Base-by-base conservation (phyloP, 768 basidiomycete genomes). In the Basidioascus undulatus region DNA sequence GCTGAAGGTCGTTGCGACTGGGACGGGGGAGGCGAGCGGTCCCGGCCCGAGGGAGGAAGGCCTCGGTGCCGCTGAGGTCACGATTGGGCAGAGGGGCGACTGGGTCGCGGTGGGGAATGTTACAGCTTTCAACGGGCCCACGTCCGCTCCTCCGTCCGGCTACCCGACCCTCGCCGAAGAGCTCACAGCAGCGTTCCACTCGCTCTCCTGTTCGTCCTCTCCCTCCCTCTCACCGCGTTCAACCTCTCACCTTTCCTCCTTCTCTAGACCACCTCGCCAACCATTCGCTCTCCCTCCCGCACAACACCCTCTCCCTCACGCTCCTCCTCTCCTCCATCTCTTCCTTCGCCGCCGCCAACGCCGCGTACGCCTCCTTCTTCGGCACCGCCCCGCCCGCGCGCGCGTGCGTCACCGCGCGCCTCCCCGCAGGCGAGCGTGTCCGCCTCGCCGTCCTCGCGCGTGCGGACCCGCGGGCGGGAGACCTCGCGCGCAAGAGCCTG, bases 351-450 rank as follows among this genome's bases (percentile, higher is more conserved):
- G 57, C 60, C 3, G 70, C 84, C 31, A 98, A 98, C 61, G 61
- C 64, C 1, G 65, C 75, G 7, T 96, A 96, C 55, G 60, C 67
- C 3, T 65, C 68, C 15, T 83, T 71, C 57, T 96, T 96, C 56
- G 86, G 86, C 2, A 67, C 68, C 15, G 86, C 82, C 34, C 92
- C 92, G 0, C 92, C 92, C 6, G 72, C 84, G 1, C 73, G 92
- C 6, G 87, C 86, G n/a, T 94, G 87, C 55, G 78, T 96, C 4
- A 75, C 76, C 9, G 72, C 81, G 1, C 68, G 72, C 43, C 68
- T 86, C 16, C 71, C 74, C 4, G 24, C 54, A 2, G 65, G 65
- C 3, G 55, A 63, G 27, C 67, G 70, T 3, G 61, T 87, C 23
- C 62, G 65, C 40, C 55, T 98, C 19, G 87, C 94, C 45, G 80